These are phyloP conservation scores for Xylariaceae sp. DNA, from an alignment of 2,329 filamentous ascomycete species.

Conservation along the genomic window DNA sequence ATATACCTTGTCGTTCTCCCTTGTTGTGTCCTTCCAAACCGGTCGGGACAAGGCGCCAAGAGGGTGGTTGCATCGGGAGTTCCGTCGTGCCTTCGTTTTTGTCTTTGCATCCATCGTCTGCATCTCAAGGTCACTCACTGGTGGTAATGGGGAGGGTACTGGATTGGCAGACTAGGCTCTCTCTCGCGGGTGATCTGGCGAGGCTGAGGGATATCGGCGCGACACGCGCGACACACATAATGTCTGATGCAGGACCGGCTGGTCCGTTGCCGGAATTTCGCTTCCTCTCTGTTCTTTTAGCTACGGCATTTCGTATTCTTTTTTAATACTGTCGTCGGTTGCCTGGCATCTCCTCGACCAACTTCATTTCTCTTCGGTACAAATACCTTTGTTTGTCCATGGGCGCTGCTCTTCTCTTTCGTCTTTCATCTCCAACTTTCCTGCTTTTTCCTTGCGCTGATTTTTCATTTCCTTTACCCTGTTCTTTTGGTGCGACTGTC, in stretches of 20 bases:
- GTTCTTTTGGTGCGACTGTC: constrained; percentile 10
- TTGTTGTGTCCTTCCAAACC: constrained; percentile 24
- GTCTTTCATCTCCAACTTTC: constrained; percentile 17
- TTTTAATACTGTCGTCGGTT: constrained; percentile 35
- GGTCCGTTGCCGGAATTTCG: constrained; percentile 35
- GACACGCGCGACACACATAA: constrained; percentile 32
- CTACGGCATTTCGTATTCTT: constrained; percentile 39
- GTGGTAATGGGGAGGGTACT: constrained; percentile 29
- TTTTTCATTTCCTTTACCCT: constrained; percentile 7
- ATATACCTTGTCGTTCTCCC: constrained; percentile 40
- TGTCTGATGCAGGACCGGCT: constrained; percentile 36
- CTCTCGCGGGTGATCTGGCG: constrained; percentile 26
- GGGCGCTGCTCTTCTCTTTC: constrained; percentile 25
- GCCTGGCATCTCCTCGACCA: constrained; percentile 19
- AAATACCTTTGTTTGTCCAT: constrained; percentile 55
- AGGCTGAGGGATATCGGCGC: constrained; percentile 24
- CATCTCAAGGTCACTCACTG: constrained; percentile 32
- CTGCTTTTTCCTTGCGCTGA: constrained; percentile 7
- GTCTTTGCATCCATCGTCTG: constrained; percentile 32
- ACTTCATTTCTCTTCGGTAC: constrained; percentile 26
- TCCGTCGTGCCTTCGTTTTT: constrained; percentile 26
- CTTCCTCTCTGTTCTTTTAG: constrained; percentile 43
- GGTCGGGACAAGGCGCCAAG: constrained; percentile 28
- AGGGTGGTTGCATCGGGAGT: constrained; percentile 27
- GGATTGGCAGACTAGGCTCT: constrained; percentile 29